Evolutionary conservation across 2,329 filamentous ascomycete genomes (phyloP).

Genomic region (Clarireedia sp.): DNA sequence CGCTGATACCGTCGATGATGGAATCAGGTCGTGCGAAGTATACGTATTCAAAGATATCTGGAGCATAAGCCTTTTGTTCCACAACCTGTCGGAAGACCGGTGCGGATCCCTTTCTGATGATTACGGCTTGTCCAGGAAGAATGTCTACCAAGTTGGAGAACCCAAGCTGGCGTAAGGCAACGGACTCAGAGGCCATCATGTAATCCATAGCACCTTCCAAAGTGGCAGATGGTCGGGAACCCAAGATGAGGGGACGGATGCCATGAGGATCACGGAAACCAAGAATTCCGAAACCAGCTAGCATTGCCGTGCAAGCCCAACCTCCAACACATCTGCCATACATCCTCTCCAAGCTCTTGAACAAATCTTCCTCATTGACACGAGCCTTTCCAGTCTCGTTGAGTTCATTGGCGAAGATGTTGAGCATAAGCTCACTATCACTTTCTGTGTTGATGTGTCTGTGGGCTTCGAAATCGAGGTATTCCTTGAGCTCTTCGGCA

Average conservation of each 20-base stretch:
- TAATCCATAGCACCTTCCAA: constrained; percentile 64
- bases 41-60: constrained; percentile 82
- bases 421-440: constrained; percentile 80
- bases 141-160: constrained; percentile 72
- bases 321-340: constrained; percentile 67
- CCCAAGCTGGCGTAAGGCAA: constrained; percentile 74
- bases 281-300: constrained; percentile 72
- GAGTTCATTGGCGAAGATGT: constrained; percentile 77
- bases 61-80: constrained; percentile 60
- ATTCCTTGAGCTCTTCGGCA: constrained; percentile 55
- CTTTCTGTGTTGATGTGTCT: constrained; percentile 66
- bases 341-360: constrained; percentile 62
- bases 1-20: constrained; percentile 79
- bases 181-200: constrained; percentile 84
- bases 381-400: constrained; percentile 74
- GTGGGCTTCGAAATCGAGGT: constrained; percentile 34
- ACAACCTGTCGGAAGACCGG: constrained; percentile 72
- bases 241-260: constrained; percentile 75
- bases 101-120: constrained; percentile 68
- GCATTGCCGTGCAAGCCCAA: constrained; percentile 75
- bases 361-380: constrained; percentile 71
- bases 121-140: constrained; percentile 75
- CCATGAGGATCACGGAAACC: constrained; percentile 74
- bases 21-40: constrained; percentile 82
- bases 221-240: constrained; percentile 60